These are phyloP conservation scores for Rhodotorula taiwanensis DNA, from an alignment of 768 basidiomycete species.

Conservation along the genomic window DNA sequence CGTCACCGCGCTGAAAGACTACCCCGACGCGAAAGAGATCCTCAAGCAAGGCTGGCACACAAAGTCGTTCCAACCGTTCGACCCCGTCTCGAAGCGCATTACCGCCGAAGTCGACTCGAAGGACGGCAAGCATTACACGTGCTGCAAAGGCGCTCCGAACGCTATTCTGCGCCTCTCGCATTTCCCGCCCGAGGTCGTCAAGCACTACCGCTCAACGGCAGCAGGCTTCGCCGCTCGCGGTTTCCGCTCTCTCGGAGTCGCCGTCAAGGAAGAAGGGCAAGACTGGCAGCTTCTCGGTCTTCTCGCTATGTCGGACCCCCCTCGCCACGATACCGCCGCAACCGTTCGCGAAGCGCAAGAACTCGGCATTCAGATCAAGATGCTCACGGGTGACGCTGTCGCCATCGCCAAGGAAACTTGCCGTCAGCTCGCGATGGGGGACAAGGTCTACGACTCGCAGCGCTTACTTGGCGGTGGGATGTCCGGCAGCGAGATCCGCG, in stretches of 20 bases:
- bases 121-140: slow-evolving; percentile 49
- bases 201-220: slow-evolving; percentile 45
- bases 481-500: slow-evolving; percentile 49
- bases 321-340: slow-evolving; percentile 49
- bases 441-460: slow-evolving; percentile 51
- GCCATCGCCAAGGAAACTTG: slow-evolving; percentile 53
- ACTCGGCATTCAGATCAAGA: slow-evolving; percentile 52
- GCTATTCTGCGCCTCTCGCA: slow-evolving; percentile 50
- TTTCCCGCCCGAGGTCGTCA: slow-evolving; percentile 44
- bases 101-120: slow-evolving; percentile 49
- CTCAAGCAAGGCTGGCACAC: slow-evolving; percentile 48
- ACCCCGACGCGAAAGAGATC: slow-evolving; percentile 50
- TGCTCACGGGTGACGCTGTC: slow-evolving; percentile 54
- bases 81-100: slow-evolving; percentile 54
- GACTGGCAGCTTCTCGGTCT: slow-evolving; percentile 12
- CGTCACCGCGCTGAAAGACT: slow-evolving; percentile 45
- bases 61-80: slow-evolving; percentile 49
- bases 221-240: slow-evolving; percentile 49
- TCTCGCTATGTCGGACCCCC: slow-evolving; percentile 47
- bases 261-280: slow-evolving; percentile 49
- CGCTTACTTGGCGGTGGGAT: slow-evolving; percentile 49
- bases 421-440: slow-evolving; percentile 49
- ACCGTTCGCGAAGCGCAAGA: slow-evolving; percentile 49
- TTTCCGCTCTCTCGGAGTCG: slow-evolving; percentile 51
- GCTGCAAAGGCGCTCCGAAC: slow-evolving; percentile 51